A percentile compares a stretch with the other conserved stretches of the same genome.
Conservation (phyloP, 345 rosid genomes). For the Eucalyptus curtisii region DNA sequence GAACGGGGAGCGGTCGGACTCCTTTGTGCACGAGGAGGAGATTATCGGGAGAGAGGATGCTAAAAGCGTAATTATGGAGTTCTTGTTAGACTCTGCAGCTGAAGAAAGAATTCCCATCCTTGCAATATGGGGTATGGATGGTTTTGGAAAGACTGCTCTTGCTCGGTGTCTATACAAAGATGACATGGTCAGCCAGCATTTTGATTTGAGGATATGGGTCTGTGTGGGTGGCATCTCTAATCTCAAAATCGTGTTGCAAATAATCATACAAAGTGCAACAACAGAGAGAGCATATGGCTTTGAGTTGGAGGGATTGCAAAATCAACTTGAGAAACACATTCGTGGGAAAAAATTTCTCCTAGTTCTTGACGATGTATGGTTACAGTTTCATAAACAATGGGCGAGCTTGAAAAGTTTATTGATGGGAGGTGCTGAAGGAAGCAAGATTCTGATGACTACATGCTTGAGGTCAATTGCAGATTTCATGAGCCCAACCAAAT, state of each 20-base stretch:
- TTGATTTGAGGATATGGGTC: background rate
- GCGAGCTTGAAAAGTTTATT: background rate
- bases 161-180: background rate
- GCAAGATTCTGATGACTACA: background rate
- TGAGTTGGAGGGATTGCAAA: background rate
- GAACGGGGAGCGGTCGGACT: background rate
- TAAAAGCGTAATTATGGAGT: background rate
- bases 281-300: background rate
- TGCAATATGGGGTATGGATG: background rate
- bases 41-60: background rate
- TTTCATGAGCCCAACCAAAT: background rate
- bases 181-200: background rate
- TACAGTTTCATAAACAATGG: background rate
- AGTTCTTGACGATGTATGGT: background rate
- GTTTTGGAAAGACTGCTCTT: background rate
- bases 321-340: background rate
- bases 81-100: background rate
- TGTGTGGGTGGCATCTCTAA: background rate
- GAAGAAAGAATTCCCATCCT: background rate
- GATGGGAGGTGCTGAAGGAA: background rate
- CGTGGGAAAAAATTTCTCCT: background rate
- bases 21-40: no score
- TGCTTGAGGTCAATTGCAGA: no score
- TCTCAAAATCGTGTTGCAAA: background rate
- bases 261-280: background rate